These are phyloP conservation scores for Pseudocercospora cruenta DNA, from an alignment of 2,329 filamentous ascomycete genomes.

Conservation along the genomic window DNA sequence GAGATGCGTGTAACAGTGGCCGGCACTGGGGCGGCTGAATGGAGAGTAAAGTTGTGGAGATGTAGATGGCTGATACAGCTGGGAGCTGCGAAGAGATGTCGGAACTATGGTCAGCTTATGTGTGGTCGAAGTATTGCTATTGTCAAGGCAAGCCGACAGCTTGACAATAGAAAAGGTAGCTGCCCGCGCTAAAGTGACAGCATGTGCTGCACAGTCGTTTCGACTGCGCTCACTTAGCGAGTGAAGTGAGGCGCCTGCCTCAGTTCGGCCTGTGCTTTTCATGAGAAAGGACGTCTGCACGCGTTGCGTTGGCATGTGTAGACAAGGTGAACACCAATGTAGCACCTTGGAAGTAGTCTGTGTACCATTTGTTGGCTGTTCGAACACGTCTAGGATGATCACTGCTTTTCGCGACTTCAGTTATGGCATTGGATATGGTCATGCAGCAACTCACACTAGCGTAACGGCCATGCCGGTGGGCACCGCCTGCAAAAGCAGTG, in stretches of 20 bases:
- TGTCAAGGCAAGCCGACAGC: background rate
- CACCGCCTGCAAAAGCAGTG: background rate
- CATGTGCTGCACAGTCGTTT: background rate
- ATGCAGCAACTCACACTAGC: background rate
- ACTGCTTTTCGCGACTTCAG: background rate
- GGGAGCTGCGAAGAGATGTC: background rate
- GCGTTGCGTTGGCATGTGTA: background rate
- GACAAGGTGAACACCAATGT: background rate
- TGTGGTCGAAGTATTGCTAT: background rate
- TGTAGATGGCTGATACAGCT: background rate
- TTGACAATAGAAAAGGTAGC: background rate
- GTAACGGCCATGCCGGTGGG: background rate
- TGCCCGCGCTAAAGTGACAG: background rate
- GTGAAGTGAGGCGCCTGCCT: conserved; percentile 6
- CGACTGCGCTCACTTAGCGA: background rate
- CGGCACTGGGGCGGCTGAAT: background rate
- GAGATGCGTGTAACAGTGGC: background rate
- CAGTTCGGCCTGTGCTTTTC: background rate
- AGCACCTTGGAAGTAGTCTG: background rate
- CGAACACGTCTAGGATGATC: background rate
- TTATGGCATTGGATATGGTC: background rate
- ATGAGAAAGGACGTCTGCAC: background rate
- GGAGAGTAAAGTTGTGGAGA: background rate
- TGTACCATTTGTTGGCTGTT: background rate
- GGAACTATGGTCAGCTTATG: background rate